Conservation (phyloP, 768 basidiomycete species). For the Termitomyces sp. region DNA sequence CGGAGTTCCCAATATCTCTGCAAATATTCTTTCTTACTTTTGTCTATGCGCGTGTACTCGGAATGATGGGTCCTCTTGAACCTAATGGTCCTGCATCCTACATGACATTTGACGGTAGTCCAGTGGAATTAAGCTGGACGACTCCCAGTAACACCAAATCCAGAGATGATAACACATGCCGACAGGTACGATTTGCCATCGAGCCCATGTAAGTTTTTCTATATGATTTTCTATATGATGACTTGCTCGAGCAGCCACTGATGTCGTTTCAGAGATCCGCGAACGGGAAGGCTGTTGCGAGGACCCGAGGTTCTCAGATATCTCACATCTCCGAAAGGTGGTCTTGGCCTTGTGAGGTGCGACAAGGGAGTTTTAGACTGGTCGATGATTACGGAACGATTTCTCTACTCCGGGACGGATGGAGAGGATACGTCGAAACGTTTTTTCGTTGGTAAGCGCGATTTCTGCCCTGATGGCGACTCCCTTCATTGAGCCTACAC, state of each 20-base stretch:
- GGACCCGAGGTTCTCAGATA: conserved; percentile 23
- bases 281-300: conserved; percentile 17
- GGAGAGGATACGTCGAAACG: conserved; percentile 13
- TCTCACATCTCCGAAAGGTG: conserved; percentile 19
- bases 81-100: conserved; percentile 16
- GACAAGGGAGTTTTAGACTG: conserved; percentile 19
- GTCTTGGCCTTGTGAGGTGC: conserved; percentile 22
- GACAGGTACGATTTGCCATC: conserved; percentile 27
- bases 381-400: conserved; percentile 22
- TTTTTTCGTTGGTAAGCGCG: conserved; percentile 24
- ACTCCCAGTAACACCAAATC: conserved; percentile 18
- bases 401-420: conserved; percentile 19
- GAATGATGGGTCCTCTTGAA: conserved; percentile 24
- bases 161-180: conserved; percentile 7
- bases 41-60: conserved; percentile 23
- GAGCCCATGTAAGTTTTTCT: conserved; percentile 23
- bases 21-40: conserved; percentile 25
- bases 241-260: no score
- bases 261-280: conserved; percentile 20
- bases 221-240: not conserved
- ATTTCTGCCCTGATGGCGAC: not conserved
- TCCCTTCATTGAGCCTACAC: not conserved
- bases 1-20: conserved; percentile 16
- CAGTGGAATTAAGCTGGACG: conserved; percentile 28
- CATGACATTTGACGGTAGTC: conserved; percentile 28